Conservation (phyloP, 1,284 basidiomycete genomes). For the Agroathelia rolfsii region DNA sequence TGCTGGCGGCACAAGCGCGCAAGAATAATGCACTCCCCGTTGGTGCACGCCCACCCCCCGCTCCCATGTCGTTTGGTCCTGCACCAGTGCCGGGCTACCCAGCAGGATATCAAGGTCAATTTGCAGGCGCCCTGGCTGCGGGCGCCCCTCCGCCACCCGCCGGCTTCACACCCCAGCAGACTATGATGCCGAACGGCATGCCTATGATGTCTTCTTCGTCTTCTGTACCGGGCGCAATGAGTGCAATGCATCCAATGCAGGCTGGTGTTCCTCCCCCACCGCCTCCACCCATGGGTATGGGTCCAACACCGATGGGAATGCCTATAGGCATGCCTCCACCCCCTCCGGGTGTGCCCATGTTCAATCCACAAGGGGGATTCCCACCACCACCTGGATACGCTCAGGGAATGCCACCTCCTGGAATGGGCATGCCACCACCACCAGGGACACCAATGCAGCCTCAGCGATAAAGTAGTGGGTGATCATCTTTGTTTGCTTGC, state of each 20-base stretch:
- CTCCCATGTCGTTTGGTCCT: slow-evolving; percentile 58
- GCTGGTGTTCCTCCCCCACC: slow-evolving; percentile 38
- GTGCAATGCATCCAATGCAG: slow-evolving; percentile 21
- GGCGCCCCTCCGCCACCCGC: slow-evolving; percentile 54
- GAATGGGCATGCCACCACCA: slow-evolving; percentile 22
- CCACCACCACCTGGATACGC: slow-evolving; percentile 54
- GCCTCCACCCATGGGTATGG: slow-evolving; percentile 21
- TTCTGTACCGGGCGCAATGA: slow-evolving; percentile 27
- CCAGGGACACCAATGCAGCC: slow-evolving; percentile 10
- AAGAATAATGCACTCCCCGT: slow-evolving; percentile 87
- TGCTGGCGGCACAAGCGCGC: slow-evolving; percentile 90
- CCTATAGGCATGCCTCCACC: slow-evolving; percentile 21
- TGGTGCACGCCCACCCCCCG: slow-evolving; percentile 54
- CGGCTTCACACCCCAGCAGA: slow-evolving; percentile 62
- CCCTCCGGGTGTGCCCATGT: slow-evolving; percentile 36
- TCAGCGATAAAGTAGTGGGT: no score
- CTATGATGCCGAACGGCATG: slow-evolving; percentile 38
- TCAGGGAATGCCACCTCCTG: slow-evolving; percentile 29
- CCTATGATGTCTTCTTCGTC: no score
- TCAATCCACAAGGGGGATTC: slow-evolving; percentile 31
- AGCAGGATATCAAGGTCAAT: slow-evolving; percentile 78
- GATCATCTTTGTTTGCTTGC: no score
- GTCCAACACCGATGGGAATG: slow-evolving; percentile 22
- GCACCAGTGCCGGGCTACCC: slow-evolving; percentile 56
- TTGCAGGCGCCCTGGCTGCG: slow-evolving; percentile 71